A percentile compares a stretch with the other conserved stretches of the same genome.
phyloP scores from a whole-genome alignment of 2,329 filamentous ascomycete genomes.

The Didymella lethalis region DNA sequence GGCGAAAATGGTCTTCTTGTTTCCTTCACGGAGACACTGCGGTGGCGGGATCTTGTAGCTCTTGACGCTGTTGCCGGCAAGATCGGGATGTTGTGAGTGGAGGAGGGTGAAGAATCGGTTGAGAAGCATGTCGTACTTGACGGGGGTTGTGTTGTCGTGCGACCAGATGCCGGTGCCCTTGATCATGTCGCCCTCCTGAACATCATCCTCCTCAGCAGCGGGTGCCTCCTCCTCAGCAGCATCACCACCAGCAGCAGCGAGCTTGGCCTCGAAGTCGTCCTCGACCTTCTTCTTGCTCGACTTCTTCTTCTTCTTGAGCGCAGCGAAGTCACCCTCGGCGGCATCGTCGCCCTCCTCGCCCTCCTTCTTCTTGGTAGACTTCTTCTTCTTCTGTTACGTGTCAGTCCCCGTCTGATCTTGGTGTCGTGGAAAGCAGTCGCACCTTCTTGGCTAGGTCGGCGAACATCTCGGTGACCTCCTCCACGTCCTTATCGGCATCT shows the following conservation, averaged over 20 bases:
- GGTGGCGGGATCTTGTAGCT: slow-evolving; percentile 99
- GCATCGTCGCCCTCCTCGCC: slow-evolving; percentile 58
- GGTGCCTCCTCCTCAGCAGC: slow-evolving; percentile 65
- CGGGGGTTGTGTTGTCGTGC: slow-evolving; percentile 78
- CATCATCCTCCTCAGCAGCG: slow-evolving; percentile 58
- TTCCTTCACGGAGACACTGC: slow-evolving; percentile 98
- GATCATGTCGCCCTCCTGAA: slow-evolving; percentile 77
- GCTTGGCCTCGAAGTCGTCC: slow-evolving; percentile 72
- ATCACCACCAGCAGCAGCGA: slow-evolving; percentile 64
- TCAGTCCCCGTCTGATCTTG: neutral
- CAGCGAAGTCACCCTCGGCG: slow-evolving; percentile 66
- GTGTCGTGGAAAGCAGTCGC: neutral
- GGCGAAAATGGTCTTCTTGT: slow-evolving; percentile 97
- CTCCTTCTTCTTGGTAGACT: slow-evolving; percentile 66
- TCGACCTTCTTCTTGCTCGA: slow-evolving; percentile 66
- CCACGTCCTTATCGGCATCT: slow-evolving; percentile 63
- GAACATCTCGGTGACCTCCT: slow-evolving; percentile 69
- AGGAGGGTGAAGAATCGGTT: slow-evolving; percentile 94
- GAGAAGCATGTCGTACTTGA: slow-evolving; percentile 86
- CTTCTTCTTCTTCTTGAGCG: slow-evolving; percentile 89
- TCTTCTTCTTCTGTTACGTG: slow-evolving; percentile 66
- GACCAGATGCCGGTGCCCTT: slow-evolving; percentile 89
- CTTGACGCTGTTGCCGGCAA: slow-evolving; percentile 85
- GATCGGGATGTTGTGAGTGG: slow-evolving; percentile 94
- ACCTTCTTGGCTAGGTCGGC: slow-evolving; percentile 74